These are phyloP conservation scores for Persicaria maculosa DNA, from an alignment of 148 eudicot genomes.

Conservation along the genomic window DNA sequence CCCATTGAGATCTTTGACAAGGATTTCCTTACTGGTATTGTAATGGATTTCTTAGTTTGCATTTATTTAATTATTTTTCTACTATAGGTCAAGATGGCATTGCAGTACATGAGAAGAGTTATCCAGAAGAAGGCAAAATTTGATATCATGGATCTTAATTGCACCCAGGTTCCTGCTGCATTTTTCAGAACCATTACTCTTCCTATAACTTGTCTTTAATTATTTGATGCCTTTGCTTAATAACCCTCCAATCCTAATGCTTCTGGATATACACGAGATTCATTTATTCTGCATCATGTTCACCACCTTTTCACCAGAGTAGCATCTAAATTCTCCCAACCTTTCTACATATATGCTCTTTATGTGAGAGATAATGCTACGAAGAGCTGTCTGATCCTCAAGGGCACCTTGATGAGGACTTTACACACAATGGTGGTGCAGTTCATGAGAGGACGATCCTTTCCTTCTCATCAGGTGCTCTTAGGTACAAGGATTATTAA, in stretches of 20 bases:
- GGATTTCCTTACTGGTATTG: not conserved
- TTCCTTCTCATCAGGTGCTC: conserved; percentile 1
- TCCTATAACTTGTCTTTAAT: not conserved
- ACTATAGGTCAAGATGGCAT: conserved; percentile 75
- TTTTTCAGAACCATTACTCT: conserved; percentile 13
- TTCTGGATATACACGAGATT: not conserved
- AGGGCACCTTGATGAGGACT: not conserved
- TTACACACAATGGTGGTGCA: not conserved
- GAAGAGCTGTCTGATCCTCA: not conserved
- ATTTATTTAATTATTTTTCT: not conserved
- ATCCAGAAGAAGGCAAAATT: conserved; percentile 82
- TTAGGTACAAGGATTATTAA: not conserved
- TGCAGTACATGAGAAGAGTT: conserved; percentile 82
- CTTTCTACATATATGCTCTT: not conserved
- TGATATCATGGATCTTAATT: conserved; percentile 79
- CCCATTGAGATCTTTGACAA: not conserved
- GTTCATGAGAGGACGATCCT: not conserved
- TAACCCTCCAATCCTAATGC: not conserved
- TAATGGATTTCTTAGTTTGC: conserved; percentile 1
- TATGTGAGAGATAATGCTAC: not conserved
- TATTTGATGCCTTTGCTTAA: not conserved
- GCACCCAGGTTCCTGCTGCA: conserved; percentile 42
- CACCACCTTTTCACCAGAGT: not conserved
- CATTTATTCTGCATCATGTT: not conserved
- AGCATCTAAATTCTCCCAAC: not conserved